phyloP scores from a whole-genome alignment of 2,329 filamentous ascomycete genomes.

The Nemania sp. region DNA sequence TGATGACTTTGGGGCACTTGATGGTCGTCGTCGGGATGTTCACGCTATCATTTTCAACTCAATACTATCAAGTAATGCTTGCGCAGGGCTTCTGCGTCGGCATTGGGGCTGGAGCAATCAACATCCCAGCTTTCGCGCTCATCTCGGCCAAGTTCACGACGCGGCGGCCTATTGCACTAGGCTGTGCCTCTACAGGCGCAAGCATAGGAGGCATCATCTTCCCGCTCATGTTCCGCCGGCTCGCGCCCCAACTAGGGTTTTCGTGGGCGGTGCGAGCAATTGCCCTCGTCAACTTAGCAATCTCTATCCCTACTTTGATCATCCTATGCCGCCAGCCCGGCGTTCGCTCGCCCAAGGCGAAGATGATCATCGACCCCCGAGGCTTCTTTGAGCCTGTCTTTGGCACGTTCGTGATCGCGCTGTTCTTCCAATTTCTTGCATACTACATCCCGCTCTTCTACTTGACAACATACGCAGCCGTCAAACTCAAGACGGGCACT shows the following conservation, averaged over 20 bases:
- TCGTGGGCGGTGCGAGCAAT: background rate
- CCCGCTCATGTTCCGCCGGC: conserved; percentile 3
- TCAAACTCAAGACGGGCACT: background rate
- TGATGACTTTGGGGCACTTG: conserved; percentile 26
- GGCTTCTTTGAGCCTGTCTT: background rate
- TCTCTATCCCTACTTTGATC: background rate
- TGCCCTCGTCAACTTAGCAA: background rate
- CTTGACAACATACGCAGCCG: background rate
- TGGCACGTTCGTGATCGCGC: background rate
- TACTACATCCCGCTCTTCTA: conserved; percentile 9
- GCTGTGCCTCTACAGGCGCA: background rate
- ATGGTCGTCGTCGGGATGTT: conserved; percentile 45
- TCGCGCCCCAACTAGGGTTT: background rate
- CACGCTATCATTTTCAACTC: conserved; percentile 43
- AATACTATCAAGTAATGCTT: conserved; percentile 43
- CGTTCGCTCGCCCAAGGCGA: background rate
- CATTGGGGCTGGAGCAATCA: conserved; percentile 44
- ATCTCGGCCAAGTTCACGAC: conserved; percentile 46
- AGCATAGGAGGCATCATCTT: conserved; percentile 4
- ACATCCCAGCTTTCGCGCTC: conserved; percentile 44
- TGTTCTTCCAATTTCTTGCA: conserved; percentile 1
- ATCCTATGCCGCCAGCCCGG: background rate
- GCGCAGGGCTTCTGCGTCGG: conserved; percentile 6
- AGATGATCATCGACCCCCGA: background rate
- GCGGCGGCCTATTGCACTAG: background rate